Evolutionary conservation across 257 asterid species (phyloP).

Genomic region (Ballota nigra): DNA sequence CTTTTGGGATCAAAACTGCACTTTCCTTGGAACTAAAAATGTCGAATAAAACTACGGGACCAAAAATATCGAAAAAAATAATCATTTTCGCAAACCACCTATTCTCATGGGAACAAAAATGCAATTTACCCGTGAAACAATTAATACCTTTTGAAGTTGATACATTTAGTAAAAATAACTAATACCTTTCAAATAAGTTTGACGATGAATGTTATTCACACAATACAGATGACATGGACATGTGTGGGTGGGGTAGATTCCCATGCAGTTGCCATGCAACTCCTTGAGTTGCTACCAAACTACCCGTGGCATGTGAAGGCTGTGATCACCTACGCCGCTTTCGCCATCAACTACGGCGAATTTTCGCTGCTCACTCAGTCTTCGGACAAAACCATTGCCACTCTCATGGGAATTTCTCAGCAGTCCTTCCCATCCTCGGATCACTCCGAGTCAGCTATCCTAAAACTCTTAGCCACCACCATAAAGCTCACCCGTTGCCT

Average conservation of each 20-base stretch:
- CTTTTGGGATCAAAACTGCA: too few species aligned
- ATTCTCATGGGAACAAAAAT: too few species aligned
- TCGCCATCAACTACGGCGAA: slow-evolving; percentile 64
- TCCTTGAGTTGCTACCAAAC: slow-evolving; percentile 41
- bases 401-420: slow-evolving; percentile 47
- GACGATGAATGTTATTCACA: too few species aligned
- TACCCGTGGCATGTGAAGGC: slow-evolving; percentile 65
- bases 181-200: too few species aligned
- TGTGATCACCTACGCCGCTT: slow-evolving; percentile 51
- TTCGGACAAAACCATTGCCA: slow-evolving; percentile 49
- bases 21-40: too few species aligned
- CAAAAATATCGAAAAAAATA: too few species aligned
- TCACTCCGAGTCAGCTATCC: slow-evolving; percentile 40
- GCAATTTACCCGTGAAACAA: too few species aligned
- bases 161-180: too few species aligned
- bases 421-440: slow-evolving; percentile 20
- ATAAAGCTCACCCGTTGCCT: slow-evolving; percentile 40
- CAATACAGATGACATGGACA: slow-evolving; percentile 47
- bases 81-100: too few species aligned
- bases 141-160: too few species aligned
- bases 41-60: too few species aligned
- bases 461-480: slow-evolving; percentile 28
- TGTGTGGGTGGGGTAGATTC: slow-evolving; percentile 46
- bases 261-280: slow-evolving; percentile 45
- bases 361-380: slow-evolving; percentile 49